These are phyloP conservation scores for Spencermartinsiella europaea DNA, from an alignment of 805 yeast species.

Conservation along the genomic window DNA sequence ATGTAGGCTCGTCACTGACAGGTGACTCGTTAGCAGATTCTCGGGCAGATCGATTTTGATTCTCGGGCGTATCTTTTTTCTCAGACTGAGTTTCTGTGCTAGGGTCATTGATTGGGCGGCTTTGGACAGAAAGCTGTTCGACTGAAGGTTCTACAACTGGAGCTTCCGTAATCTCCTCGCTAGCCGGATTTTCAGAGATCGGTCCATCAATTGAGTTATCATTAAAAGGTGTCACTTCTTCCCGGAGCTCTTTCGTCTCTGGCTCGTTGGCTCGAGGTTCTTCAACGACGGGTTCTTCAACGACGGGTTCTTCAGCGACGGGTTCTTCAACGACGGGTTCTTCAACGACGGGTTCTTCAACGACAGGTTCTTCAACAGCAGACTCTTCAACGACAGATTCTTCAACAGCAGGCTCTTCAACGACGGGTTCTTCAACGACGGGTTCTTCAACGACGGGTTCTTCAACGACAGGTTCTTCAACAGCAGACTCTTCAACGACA, in stretches of 20 bases:
- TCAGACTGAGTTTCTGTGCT: neutral
- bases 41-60: too few relatives aligned
- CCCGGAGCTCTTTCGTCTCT: neutral
- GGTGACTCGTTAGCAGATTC: too few relatives aligned
- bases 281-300: neutral
- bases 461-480: slow-evolving; percentile 10
- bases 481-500: slow-evolving; percentile 4
- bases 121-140: too few relatives aligned
- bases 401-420: slow-evolving; percentile 5
- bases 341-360: slow-evolving; percentile 1
- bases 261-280: neutral
- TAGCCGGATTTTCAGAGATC: neutral
- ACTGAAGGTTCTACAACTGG: too few relatives aligned
- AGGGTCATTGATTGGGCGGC: neutral
- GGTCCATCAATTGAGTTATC: neutral
- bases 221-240: neutral
- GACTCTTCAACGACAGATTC: neutral
- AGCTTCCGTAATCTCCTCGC: neutral
- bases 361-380: neutral
- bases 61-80: too few relatives aligned
- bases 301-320: neutral
- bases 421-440: slow-evolving; percentile 1
- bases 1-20: too few relatives aligned
- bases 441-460: slow-evolving; percentile 5
- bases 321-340: slow-evolving; percentile 1